These are phyloP conservation scores for Tardiomyces digboiensis DNA, from an alignment of 1,139 yeast species.

Conservation along the genomic window DNA sequence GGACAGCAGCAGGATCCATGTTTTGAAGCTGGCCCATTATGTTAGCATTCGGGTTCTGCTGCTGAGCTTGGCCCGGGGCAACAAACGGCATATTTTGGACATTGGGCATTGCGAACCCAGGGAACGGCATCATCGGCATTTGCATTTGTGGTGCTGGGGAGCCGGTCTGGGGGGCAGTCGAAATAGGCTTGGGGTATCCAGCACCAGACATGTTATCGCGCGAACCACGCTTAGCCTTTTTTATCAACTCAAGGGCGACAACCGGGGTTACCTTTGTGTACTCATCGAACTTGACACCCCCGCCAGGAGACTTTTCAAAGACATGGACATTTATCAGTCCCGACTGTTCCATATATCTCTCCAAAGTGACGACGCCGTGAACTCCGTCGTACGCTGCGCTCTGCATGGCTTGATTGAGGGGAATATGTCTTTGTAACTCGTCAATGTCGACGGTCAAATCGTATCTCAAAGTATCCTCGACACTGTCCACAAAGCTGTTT, in stretches of 20 bases:
- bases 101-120: slow-evolving; percentile 7
- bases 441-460: slow-evolving; percentile 42
- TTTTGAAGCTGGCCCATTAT: slow-evolving; percentile 19
- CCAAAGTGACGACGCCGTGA: slow-evolving; percentile 60
- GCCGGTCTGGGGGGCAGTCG: slow-evolving; percentile 11
- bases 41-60: slow-evolving; percentile 6
- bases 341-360: slow-evolving; percentile 29
- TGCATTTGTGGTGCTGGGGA: slow-evolving; percentile 9
- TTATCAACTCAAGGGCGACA: slow-evolving; percentile 47
- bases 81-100: too few species aligned
- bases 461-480: slow-evolving; percentile 45
- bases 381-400: slow-evolving; percentile 81
- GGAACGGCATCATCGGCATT: slow-evolving; percentile 9
- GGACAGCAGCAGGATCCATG: slow-evolving; percentile 25
- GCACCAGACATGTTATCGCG: background rate
- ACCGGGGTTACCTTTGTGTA: slow-evolving; percentile 58
- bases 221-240: slow-evolving; percentile 16
- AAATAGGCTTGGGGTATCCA: slow-evolving; percentile 7
- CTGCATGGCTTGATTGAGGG: slow-evolving; percentile 47
- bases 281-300: slow-evolving; percentile 69
- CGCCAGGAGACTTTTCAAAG: slow-evolving; percentile 56
- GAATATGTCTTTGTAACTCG: slow-evolving; percentile 41
- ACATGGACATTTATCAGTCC: slow-evolving; percentile 59
- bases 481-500: slow-evolving; percentile 39
- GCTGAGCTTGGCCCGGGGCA: background rate